Evolutionary conservation across 345 rosid genomes (phyloP), one percentile per base, ranked within the genome.

Genomic region (Brassica juncea): DNA sequence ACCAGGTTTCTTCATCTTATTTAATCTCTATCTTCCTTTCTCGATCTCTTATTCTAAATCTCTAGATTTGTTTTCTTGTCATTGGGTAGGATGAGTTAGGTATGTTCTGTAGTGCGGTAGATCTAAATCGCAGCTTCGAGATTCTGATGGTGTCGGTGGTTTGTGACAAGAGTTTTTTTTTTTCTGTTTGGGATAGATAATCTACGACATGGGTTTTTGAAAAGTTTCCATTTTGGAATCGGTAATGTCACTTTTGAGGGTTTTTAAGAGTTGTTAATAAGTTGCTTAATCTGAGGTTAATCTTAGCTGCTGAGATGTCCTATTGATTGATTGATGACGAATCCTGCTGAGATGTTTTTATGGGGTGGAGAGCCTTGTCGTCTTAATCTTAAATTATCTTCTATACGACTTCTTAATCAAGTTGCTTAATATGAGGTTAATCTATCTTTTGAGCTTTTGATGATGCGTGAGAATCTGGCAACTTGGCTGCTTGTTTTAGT

Each of bases 391-490:
- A 6, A 65, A n/a, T 68, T 31, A 32, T 68, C 34, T 68, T 60
- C 3, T 16, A 34, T 74, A 37, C 32, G 32, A 30, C 11, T 5
- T 68, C 6, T 60, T 27, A 25, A 23, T 23, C 1, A 23, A 23
- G 25, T 23, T 23, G 25, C 25, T 23, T 23, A 23, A 23, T 23
- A 23, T 23, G 25, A 23, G 25, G 25, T 23, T 23, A 23, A 23
- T 23, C 25, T 23, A 23, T 0, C 25, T 23, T 23, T 23, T 23
- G 25, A 23, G 72, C 39, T 79, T 73, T 21, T 64, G 39, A 76
- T 81, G 68, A 31, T 76, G 64, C 83, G 77, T 81, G 60, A 71
- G 77, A 71, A 81, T 76, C 77, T 81, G 80, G 84, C 27, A 75
- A 65, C 71, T 66, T 75, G 28, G 66, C 71, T 69, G 21, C 16